Percentiles rank a stretch among this genome's conserved stretches.
Conservation (phyloP, 208 protist species). For the Kentomonas sorsogonicus region DNA sequence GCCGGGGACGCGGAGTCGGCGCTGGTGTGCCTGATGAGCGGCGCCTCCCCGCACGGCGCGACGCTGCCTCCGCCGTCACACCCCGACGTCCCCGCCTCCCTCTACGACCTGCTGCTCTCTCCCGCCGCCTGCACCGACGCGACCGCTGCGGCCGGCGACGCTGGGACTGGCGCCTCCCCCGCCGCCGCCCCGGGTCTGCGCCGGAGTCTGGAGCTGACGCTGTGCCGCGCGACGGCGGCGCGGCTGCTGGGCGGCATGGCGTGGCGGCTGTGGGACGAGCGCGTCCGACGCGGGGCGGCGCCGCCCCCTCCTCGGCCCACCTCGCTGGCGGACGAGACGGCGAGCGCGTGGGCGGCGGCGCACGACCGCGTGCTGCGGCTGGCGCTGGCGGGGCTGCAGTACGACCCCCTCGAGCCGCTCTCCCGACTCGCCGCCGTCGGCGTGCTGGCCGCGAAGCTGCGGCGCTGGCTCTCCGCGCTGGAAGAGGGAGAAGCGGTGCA, state of each 20-base stretch:
- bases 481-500: no score
- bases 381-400: slow-evolving; percentile 45
- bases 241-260: slow-evolving; percentile 27
- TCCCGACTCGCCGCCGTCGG: slow-evolving; percentile 34
- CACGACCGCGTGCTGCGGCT: slow-evolving; percentile 57
- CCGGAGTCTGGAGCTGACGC: slow-evolving; percentile 17
- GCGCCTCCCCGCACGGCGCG: neutral
- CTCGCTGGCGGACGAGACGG: neutral
- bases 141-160: neutral
- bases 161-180: neutral
- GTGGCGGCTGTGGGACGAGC: slow-evolving; percentile 37
- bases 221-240: slow-evolving; percentile 22
- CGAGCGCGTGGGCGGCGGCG: slow-evolving; percentile 2
- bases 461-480: slow-evolving; percentile 10
- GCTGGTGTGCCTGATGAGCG: neutral
- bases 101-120: neutral
- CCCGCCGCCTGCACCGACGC: no score
- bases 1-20: neutral
- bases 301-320: neutral
- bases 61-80: neutral
- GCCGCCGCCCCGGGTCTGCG: slow-evolving; percentile 7
- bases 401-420: slow-evolving; percentile 34
- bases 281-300: slow-evolving; percentile 15
- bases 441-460: slow-evolving; percentile 24
- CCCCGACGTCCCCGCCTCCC: neutral